Percentiles rank a stretch among this genome's conserved stretches.
Conservation (phyloP, 2,329 filamentous ascomycete species). For the Aspergillus ibericus region DNA sequence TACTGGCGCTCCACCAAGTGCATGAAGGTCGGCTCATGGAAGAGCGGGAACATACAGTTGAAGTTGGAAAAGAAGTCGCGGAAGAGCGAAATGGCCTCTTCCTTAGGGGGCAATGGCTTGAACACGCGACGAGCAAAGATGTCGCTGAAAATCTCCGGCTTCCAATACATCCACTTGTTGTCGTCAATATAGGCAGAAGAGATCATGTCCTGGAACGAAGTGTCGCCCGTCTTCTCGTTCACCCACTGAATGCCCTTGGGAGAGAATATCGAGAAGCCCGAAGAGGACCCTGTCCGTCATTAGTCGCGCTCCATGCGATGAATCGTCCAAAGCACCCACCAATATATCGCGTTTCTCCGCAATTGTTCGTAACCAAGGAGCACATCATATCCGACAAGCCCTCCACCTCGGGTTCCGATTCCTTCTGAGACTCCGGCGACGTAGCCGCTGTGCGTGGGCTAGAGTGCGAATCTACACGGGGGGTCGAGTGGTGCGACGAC, state of each 20-base stretch:
- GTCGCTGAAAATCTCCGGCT: conserved; percentile 93
- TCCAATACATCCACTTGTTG: conserved; percentile 96
- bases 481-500: conserved; percentile 47
- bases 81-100: conserved; percentile 82
- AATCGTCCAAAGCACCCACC: conserved; percentile 55
- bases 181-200: conserved; percentile 86
- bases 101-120: conserved; percentile 76
- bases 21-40: conserved; percentile 98
- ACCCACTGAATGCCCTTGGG: conserved; percentile 98
- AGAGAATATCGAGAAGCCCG: conserved; percentile 97
- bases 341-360: conserved; percentile 92
- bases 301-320: conserved; percentile 11
- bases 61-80: conserved; percentile 98
- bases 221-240: conserved; percentile 95
- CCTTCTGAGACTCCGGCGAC: conserved; percentile 55
- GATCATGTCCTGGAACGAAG: conserved; percentile 93
- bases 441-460: conserved; percentile 53
- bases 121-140: conserved; percentile 85
- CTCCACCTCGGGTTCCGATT: conserved; percentile 71
- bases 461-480: conserved; percentile 46
- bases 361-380: conserved; percentile 91
- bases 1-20: conserved; percentile 94
- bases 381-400: conserved; percentile 98
- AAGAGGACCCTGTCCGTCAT: conserved; percentile 72
- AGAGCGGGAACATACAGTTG: conserved; percentile 97